phyloP scores from a whole-genome alignment of 345 rosid genomes.

The Hypericum perforatum region DNA sequence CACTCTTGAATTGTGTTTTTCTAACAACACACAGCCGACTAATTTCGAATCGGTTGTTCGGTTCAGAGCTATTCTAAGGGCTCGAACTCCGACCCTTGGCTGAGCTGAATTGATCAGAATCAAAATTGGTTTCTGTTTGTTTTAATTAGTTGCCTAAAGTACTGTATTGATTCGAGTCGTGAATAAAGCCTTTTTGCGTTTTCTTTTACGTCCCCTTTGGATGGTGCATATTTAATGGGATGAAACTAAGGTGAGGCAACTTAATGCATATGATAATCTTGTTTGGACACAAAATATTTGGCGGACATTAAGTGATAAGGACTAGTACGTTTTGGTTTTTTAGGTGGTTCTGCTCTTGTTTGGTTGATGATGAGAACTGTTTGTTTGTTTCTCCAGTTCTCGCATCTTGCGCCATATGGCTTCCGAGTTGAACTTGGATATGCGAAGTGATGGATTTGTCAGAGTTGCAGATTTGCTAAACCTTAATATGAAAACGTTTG shows the following conservation, averaged over 20 bases:
- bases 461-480: constrained; percentile 61
- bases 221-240: too few relatives aligned
- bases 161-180: too few relatives aligned
- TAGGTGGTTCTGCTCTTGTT: not conserved
- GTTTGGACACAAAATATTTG: too few relatives aligned
- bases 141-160: too few relatives aligned
- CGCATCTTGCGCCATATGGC: constrained; percentile 73
- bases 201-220: too few relatives aligned
- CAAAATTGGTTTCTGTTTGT: too few relatives aligned
- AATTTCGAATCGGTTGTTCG: not conserved
- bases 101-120: too few relatives aligned
- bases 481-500: constrained; percentile 62
- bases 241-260: too few relatives aligned
- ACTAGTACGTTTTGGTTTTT: not conserved
- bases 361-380: not conserved
- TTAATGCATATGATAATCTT: too few relatives aligned
- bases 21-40: too few relatives aligned
- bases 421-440: constrained; percentile 54
- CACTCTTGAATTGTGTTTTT: too few relatives aligned
- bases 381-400: constrained; percentile 36
- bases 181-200: too few relatives aligned
- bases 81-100: not conserved
- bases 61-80: not conserved
- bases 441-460: constrained; percentile 73
- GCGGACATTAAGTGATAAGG: not conserved